Evolutionary conservation across 2,329 filamentous ascomycete genomes (phyloP).

Genomic region (Xylaria sp.): DNA sequence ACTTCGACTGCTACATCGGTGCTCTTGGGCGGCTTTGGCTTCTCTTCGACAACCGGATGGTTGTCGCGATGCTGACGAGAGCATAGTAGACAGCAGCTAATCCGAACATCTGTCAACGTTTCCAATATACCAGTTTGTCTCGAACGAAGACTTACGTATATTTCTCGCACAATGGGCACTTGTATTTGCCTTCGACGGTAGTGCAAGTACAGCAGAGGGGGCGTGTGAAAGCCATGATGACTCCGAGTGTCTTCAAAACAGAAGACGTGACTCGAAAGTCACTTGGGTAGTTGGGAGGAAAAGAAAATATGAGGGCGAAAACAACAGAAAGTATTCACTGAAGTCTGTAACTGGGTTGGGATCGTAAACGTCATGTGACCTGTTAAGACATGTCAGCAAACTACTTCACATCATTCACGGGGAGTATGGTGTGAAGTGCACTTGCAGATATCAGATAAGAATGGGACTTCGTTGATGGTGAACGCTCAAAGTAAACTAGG

Average conservation of each 20-base stretch:
- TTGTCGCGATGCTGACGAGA: conserved; percentile 64
- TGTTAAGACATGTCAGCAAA: conserved; percentile 1
- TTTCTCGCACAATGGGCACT: conserved; percentile 68
- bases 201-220: conserved; percentile 64
- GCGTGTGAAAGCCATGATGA: conserved; percentile 43
- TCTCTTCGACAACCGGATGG: conserved; percentile 55
- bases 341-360: background rate
- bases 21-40: conserved; percentile 19
- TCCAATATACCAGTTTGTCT: background rate
- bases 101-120: conserved; percentile 19
- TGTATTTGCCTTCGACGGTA: conserved; percentile 66
- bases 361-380: conserved; percentile 1
- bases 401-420: background rate
- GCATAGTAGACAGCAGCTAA: conserved; percentile 69
- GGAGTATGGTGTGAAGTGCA: background rate
- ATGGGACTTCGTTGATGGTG: background rate
- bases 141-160: conserved; percentile 62
- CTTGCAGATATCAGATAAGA: background rate
- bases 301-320: background rate
- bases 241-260: background rate
- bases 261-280: background rate
- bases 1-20: background rate
- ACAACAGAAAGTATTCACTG: background rate
- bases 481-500: background rate
- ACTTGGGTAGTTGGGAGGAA: background rate